A percentile compares a stretch with the other conserved stretches of the same genome.
Evolutionary conservation across 2,329 filamentous ascomycete genomes (phyloP).

Genomic region (Scortechinia acanthostroma): DNA sequence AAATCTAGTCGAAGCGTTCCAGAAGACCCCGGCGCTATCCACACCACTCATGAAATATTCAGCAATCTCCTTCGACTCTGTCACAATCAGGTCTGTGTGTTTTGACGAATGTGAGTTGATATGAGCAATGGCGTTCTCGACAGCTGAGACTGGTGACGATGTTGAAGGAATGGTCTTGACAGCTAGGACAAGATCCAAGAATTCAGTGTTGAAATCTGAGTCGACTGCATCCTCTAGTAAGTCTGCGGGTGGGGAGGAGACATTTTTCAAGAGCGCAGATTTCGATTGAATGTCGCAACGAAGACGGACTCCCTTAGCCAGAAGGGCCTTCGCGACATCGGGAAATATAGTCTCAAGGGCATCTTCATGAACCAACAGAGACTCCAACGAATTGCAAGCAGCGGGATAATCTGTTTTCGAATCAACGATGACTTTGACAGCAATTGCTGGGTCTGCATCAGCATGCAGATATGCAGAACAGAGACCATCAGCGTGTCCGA

Average conservation of each 20-base stretch:
- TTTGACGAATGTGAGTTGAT: constrained; percentile 89
- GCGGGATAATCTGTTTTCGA: constrained; percentile 92
- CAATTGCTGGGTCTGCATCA: constrained; percentile 68
- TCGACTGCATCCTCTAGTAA: constrained; percentile 30
- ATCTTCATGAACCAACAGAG: constrained; percentile 67
- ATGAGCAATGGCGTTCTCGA: constrained; percentile 72
- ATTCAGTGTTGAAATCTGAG: constrained; percentile 78
- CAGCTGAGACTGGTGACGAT: constrained; percentile 37
- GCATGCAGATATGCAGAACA: constrained; percentile 80
- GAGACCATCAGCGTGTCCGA: constrained; percentile 91
- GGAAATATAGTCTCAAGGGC: constrained; percentile 59
- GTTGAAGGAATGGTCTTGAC: constrained; percentile 64
- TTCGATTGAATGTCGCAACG: constrained; percentile 71
- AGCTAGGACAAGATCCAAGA: constrained; percentile 76
- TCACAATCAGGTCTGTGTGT: constrained; percentile 89
- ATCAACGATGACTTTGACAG: constrained; percentile 74
- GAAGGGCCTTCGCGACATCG: constrained; percentile 64
- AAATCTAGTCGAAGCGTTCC: constrained; percentile 91
- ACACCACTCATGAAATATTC: constrained; percentile 78
- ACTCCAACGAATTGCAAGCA: constrained; percentile 91
- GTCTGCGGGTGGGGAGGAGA: constrained; percentile 38
- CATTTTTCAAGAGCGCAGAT: too few species aligned
- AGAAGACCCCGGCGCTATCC: constrained; percentile 88
- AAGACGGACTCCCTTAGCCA: constrained; percentile 72
- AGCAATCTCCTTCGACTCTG: constrained; percentile 57